These are phyloP conservation scores for Vickermania ingenoplastis DNA, from an alignment of 208 protist genomes.

Conservation along the genomic window DNA sequence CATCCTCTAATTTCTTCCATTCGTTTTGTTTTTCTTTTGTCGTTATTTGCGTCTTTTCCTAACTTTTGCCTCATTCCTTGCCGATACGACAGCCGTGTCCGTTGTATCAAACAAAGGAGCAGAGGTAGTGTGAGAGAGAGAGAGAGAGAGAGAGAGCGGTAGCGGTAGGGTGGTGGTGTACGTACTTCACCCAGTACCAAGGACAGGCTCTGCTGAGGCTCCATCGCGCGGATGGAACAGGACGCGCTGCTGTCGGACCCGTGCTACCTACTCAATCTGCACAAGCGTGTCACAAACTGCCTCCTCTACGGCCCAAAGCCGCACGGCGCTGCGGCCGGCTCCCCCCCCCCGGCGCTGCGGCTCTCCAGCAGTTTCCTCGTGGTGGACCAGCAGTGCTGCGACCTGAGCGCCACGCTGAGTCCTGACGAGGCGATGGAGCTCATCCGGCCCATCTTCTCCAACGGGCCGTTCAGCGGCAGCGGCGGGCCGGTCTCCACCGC, in stretches of 20 bases:
- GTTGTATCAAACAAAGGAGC: too few relatives aligned
- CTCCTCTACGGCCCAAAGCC: slow-evolving; percentile 14
- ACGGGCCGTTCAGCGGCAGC: too few relatives aligned
- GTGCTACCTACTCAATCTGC: slow-evolving; percentile 35
- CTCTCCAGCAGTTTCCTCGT: not conserved
- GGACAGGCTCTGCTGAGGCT: too few relatives aligned
- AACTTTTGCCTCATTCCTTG: too few relatives aligned
- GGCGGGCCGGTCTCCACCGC: slow-evolving; percentile 16
- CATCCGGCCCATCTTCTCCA: not conserved
- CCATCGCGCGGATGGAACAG: not conserved
- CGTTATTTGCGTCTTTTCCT: too few relatives aligned
- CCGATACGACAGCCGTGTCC: too few relatives aligned
- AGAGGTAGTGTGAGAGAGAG: too few relatives aligned
- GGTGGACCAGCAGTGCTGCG: not conserved
- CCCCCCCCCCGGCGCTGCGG: not conserved
- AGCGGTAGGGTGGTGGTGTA: too few relatives aligned
- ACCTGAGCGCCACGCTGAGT: not conserved
- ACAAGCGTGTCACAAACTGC: slow-evolving; percentile 29
- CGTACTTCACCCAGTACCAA: too few relatives aligned
- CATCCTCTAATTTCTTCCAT: too few relatives aligned
- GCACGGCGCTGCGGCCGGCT: not conserved
- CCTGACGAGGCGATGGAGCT: not conserved
- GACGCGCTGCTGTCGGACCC: slow-evolving; percentile 25
- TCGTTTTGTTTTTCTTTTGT: too few relatives aligned
- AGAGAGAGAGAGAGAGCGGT: too few relatives aligned